Evolutionary conservation across 2,329 filamentous ascomycete genomes (phyloP).

Genomic region (Stromatinia cepivora): DNA sequence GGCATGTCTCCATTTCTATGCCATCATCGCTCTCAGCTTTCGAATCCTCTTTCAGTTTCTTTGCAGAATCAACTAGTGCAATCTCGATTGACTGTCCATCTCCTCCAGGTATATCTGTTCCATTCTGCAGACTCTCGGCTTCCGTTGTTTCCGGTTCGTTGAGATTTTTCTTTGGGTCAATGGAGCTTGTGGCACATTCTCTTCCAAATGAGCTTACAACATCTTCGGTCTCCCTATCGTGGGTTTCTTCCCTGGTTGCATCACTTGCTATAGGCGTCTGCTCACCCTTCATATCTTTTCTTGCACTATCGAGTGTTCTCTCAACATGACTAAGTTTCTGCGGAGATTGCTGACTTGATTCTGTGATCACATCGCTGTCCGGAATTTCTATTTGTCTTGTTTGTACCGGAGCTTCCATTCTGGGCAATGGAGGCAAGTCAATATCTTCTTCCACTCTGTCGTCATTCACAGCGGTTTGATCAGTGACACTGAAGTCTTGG

Average conservation of each 20-base stretch:
- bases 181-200: slow-evolving; percentile 18
- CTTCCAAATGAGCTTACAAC: slow-evolving; percentile 18
- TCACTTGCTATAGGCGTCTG: not conserved
- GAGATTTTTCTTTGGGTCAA: slow-evolving; percentile 5
- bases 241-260: not conserved
- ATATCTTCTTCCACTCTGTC: not conserved
- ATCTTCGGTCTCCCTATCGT: not conserved
- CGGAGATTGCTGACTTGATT: slow-evolving; percentile 14
- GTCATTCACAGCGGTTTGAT: not conserved
- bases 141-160: not conserved
- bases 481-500: not conserved
- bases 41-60: not conserved
- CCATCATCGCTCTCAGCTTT: not conserved
- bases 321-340: not conserved
- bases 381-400: slow-evolving; percentile 15
- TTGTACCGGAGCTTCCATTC: not conserved
- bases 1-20: not conserved
- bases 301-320: not conserved
- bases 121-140: not conserved
- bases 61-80: not conserved
- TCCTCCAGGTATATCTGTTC: not conserved
- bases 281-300: not conserved
- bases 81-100: not conserved
- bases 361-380: slow-evolving; percentile 23
- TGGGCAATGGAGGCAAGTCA: not conserved